Conservation (phyloP, 352 stramenopile genomes). For the Thraustotheca clavata region DNA sequence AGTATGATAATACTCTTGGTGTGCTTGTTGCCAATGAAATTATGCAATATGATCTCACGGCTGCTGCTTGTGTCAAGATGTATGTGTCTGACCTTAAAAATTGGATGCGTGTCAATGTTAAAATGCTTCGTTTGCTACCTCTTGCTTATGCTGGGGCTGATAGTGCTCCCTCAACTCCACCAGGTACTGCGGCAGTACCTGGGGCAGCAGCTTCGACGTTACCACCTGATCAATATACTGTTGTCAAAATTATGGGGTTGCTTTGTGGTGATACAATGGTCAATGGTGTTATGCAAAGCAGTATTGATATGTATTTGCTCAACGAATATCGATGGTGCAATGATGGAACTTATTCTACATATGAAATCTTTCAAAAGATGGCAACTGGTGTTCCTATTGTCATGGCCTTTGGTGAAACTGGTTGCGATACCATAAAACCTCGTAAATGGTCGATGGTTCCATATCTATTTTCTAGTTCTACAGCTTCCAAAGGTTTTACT, state of each 20-base stretch:
- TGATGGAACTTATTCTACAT: conserved; percentile 54
- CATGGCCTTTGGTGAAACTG: conserved; percentile 71
- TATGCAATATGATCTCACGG: conserved; percentile 69
- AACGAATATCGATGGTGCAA: conserved; percentile 86
- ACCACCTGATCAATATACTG: conserved; percentile 61
- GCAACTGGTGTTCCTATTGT: conserved; percentile 71
- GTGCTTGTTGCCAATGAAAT: conserved; percentile 84
- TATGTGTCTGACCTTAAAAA: conserved; percentile 80
- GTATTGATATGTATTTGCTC: conserved; percentile 84
- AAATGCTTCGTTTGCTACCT: conserved; percentile 69
- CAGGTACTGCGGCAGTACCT: neutral
- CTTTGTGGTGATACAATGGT: conserved; percentile 79
- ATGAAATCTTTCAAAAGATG: conserved; percentile 63
- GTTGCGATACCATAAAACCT: conserved; percentile 34
- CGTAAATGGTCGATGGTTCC: conserved; percentile 69
- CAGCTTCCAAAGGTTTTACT: conserved; percentile 50
- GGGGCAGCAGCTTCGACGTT: neutral
- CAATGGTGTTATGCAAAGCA: conserved; percentile 67
- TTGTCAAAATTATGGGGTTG: conserved; percentile 71
- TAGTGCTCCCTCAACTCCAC: neutral
- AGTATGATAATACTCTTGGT: conserved; percentile 80
- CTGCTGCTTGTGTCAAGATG: conserved; percentile 71
- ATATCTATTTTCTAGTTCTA: conserved; percentile 63
- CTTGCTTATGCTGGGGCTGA: conserved; percentile 76
- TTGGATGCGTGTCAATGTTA: conserved; percentile 81